phyloP scores from a whole-genome alignment of 495 filamentous ascomycete genomes.

The Pseudevernia furfuracea region DNA sequence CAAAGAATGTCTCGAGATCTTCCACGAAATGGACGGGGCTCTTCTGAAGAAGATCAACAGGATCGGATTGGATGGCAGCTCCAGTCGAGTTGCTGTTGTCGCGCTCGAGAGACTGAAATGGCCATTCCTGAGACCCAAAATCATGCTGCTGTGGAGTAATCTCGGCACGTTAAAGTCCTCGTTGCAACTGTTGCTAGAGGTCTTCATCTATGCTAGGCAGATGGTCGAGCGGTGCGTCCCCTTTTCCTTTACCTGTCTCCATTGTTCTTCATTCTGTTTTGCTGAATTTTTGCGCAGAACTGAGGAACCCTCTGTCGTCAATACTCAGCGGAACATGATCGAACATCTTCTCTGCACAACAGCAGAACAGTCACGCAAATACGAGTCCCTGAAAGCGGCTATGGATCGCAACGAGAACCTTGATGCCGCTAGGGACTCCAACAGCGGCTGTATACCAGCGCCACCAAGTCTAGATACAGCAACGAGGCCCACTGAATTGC shows the following conservation, averaged over 20 bases:
- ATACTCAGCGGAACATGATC: constrained; percentile 3
- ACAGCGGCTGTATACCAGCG: background rate
- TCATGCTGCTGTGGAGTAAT: constrained; percentile 26
- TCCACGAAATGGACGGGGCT: constrained; percentile 26
- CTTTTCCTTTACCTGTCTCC: background rate
- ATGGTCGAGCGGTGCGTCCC: constrained; percentile 9
- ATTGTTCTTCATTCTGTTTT: background rate
- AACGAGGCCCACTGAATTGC: background rate
- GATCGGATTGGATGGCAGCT: background rate
- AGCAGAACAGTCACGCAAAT: background rate
- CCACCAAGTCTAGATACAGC: background rate
- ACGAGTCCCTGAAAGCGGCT: background rate
- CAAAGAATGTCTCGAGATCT: constrained; percentile 27
- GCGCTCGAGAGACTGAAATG: constrained; percentile 22
- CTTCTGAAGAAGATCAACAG: constrained; percentile 17
- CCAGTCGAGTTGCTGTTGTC: background rate
- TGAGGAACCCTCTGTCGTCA: background rate
- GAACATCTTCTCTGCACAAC: background rate
- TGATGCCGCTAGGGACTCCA: background rate
- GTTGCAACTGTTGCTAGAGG: constrained; percentile 32
- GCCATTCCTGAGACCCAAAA: constrained; percentile 24
- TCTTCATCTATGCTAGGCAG: constrained; percentile 33
- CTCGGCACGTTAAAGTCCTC: constrained; percentile 34
- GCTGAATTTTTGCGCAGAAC: constrained; percentile 1
- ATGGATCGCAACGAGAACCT: background rate